Evolutionary conservation across 495 filamentous ascomycete genomes (phyloP), one percentile per base, ranked within the genome.

Genomic region (Massariosphaeria phaeospora): DNA sequence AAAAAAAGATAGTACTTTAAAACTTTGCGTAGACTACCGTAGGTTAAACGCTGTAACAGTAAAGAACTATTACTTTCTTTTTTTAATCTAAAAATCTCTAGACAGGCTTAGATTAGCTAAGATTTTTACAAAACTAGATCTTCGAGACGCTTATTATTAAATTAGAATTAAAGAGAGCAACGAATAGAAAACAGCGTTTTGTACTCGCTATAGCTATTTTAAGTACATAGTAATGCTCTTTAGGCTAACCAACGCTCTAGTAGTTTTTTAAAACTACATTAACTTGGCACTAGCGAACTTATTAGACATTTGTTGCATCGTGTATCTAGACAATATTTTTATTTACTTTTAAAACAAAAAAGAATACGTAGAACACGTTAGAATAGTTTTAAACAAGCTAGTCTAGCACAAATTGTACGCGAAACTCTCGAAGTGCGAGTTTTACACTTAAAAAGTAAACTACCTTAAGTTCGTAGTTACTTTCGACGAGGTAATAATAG

Each of bases 151-250:
- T 10, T 40, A 8, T 15, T 40, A 40, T 20, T 40, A 40, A 20
- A 40, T 40, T 8, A 40, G 36, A 40, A 40, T 40, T 8, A 40
- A 40, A 20, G 17, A 40, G 18, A 15, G 36, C 17, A 8, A 40
- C 10, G 15, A 40, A 40, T 40, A 40, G 36, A 40, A 40, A 40
- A 40, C 17, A 40, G 36, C 17, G 6, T 40, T 40, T 40, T 40
- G 18, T 6, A n/a, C 10, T 17, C 7, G 18, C 7, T 20, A 40
- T n/a, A 20, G 36, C 6, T 15, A 10, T 10, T 40, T 10, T 17
- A 40, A 40, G 18, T 40, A 40, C 15, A n/a, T 7, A 40, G 36
- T 40, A n/a, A 40, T 40, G 29, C 29, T 13, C 13, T 7, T 33
- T 7, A 13, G 13, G 29, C 29, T 33, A 7, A 33, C 29, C 13